Evolutionary conservation across 1,284 basidiomycete genomes (phyloP).

Genomic region (Tylopilus sp.): DNA sequence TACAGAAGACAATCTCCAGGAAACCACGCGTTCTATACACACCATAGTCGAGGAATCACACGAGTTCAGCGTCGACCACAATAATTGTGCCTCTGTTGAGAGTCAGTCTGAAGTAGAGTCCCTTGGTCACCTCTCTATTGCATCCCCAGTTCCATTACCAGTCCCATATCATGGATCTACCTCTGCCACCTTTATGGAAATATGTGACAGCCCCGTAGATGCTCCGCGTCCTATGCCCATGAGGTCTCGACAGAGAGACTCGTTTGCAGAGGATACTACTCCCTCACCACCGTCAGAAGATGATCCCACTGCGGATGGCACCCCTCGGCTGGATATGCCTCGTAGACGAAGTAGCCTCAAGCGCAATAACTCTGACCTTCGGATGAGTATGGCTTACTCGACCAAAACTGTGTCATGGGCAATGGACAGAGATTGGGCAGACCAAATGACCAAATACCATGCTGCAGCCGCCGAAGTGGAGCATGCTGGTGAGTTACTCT

Average conservation of each 20-base stretch:
- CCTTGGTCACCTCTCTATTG: slow-evolving; percentile 24
- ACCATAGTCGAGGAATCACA: slow-evolving; percentile 29
- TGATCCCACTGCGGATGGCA: slow-evolving; percentile 23
- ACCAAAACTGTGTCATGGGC: slow-evolving; percentile 73
- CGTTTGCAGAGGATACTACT: slow-evolving; percentile 21
- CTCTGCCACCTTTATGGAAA: slow-evolving; percentile 31
- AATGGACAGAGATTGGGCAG: slow-evolving; percentile 56
- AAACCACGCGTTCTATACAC: slow-evolving; percentile 27
- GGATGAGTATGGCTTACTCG: slow-evolving; percentile 50
- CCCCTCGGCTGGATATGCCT: slow-evolving; percentile 22
- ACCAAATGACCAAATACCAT: slow-evolving; percentile 53
- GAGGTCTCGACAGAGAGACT: slow-evolving; percentile 8
- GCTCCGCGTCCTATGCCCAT: slow-evolving; percentile 9
- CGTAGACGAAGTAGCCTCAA: slow-evolving; percentile 62
- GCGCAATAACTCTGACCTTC: slow-evolving; percentile 42
- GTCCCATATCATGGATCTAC: slow-evolving; percentile 36
- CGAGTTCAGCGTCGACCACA: slow-evolving; percentile 16
- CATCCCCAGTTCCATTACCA: slow-evolving; percentile 32
- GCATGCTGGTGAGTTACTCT: slow-evolving; percentile 45
- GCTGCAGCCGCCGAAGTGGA: slow-evolving; percentile 52
- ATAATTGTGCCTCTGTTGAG: slow-evolving; percentile 18
- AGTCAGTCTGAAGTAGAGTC: slow-evolving; percentile 27
- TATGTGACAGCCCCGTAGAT: slow-evolving; percentile 34
- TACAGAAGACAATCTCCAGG: slow-evolving; percentile 18
- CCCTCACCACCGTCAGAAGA: slow-evolving; percentile 34